phyloP scores from a whole-genome alignment of 1,139 yeast species.

The Geotrichum macrosporum region DNA sequence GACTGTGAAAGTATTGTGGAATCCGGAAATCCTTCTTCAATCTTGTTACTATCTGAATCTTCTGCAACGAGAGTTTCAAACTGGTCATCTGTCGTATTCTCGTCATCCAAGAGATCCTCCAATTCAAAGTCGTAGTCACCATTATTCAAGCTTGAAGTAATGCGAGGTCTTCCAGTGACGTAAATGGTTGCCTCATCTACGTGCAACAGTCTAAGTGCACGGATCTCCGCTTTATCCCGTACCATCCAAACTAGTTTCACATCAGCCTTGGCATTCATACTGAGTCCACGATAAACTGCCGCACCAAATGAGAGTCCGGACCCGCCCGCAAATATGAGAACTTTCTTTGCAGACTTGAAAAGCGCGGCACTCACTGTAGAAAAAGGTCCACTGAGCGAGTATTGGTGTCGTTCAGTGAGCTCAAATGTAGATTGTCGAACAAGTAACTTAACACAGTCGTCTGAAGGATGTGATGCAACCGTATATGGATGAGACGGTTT shows the following conservation, averaged over 20 bases:
- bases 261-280: conserved; percentile 21
- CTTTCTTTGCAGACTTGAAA: conserved; percentile 47
- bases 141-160: conserved; percentile 6
- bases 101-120: conserved; percentile 28
- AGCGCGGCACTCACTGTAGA: conserved; percentile 32
- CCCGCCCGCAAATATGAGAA: conserved; percentile 73
- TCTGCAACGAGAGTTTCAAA: conserved; percentile 24
- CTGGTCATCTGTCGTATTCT: conserved; percentile 24
- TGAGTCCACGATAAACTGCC: conserved; percentile 41
- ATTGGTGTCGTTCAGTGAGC: conserved; percentile 33
- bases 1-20: background rate
- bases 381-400: conserved; percentile 36
- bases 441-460: conserved; percentile 43
- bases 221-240: conserved; percentile 43
- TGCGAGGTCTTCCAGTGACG: conserved; percentile 33
- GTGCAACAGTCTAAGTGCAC: conserved; percentile 39
- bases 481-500: conserved; percentile 79
- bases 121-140: conserved; percentile 31
- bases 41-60: conserved; percentile 5
- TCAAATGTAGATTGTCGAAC: conserved; percentile 40
- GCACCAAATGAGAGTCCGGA: conserved; percentile 78
- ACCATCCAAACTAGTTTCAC: conserved; percentile 52
- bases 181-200: conserved; percentile 36
- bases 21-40: background rate
- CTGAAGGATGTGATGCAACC: conserved; percentile 60